Conservation (phyloP, 1,284 basidiomycete genomes). For the Neolentinus lepideus region DNA sequence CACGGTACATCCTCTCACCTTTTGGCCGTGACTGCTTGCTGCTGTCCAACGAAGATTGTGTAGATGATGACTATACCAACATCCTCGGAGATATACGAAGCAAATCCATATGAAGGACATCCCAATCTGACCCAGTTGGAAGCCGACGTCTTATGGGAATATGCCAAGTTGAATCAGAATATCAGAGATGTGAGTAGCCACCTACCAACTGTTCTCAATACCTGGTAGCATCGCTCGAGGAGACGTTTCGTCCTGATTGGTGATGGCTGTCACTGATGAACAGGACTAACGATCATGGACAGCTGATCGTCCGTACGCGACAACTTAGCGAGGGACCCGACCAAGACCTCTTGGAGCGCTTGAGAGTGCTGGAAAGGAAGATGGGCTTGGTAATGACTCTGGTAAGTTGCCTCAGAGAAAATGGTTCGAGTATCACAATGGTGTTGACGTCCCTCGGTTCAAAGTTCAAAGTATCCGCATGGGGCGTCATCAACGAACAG, state of each 20-base stretch:
- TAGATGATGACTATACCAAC: not conserved
- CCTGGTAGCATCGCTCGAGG: not conserved
- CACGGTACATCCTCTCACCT: not conserved
- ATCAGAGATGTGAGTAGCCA: constrained; percentile 41
- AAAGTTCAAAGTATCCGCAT: constrained; percentile 92
- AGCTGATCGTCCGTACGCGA: constrained; percentile 56
- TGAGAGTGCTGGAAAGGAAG: constrained; percentile 86
- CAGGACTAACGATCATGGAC: not conserved
- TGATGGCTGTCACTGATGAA: not conserved
- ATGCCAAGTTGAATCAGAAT: constrained; percentile 45
- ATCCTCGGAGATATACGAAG: constrained; percentile 37
- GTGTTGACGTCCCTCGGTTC: constrained; percentile 4
- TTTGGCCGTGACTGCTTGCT: too few relatives aligned
- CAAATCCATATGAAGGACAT: constrained; percentile 65
- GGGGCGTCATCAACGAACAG: constrained; percentile 89
- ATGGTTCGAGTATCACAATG: not conserved
- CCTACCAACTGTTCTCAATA: not conserved
- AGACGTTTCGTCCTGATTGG: not conserved
- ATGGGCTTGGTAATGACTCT: constrained; percentile 91
- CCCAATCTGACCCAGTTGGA: constrained; percentile 45
- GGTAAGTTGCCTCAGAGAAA: constrained; percentile 41
- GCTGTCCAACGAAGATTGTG: not conserved
- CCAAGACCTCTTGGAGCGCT: constrained; percentile 64
- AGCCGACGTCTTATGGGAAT: constrained; percentile 55
- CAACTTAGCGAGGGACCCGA: constrained; percentile 65